Percentiles rank a stretch among this genome's conserved stretches.
These are phyloP conservation scores for Fusarium paranaense DNA, from an alignment of 2,329 filamentous ascomycete genomes.

Conservation along the genomic window DNA sequence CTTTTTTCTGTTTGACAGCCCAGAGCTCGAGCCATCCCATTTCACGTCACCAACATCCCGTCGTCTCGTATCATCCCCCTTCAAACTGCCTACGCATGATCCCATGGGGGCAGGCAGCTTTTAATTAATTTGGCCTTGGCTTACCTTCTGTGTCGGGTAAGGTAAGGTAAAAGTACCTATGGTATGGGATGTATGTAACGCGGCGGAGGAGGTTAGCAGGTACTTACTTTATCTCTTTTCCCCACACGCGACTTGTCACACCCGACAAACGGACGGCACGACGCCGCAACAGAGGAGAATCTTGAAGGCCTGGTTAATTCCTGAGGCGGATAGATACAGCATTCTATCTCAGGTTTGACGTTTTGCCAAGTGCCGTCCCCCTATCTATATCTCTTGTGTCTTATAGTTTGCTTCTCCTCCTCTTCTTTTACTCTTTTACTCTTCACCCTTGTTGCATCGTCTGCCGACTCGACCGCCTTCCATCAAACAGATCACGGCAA, in stretches of 20 bases:
- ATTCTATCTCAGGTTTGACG: background rate
- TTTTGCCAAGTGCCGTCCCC: background rate
- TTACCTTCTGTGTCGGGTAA: background rate
- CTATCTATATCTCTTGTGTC: background rate
- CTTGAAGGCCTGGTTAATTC: background rate
- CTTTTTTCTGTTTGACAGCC: slow-evolving; percentile 13
- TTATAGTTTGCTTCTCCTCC: background rate
- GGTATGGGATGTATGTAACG: background rate
- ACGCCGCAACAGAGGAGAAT: background rate
- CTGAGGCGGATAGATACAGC: background rate
- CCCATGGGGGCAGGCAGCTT: slow-evolving; percentile 21
- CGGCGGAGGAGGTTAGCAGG: background rate
- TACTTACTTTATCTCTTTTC: background rate
- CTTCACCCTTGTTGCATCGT: background rate
- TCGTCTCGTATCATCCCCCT: slow-evolving; percentile 7
- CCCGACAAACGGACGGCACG: background rate
- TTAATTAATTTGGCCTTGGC: slow-evolving; percentile 10
- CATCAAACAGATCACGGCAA: background rate
- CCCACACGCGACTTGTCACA: background rate
- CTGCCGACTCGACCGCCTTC: background rate
- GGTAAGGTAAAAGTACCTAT: background rate
- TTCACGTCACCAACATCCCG: background rate
- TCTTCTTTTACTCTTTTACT: background rate
- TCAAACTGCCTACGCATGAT: background rate
- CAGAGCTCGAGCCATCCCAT: background rate